These are phyloP conservation scores for Melanomma pulvis-pyrius DNA, from an alignment of 495 filamentous ascomycete species.

Conservation along the genomic window DNA sequence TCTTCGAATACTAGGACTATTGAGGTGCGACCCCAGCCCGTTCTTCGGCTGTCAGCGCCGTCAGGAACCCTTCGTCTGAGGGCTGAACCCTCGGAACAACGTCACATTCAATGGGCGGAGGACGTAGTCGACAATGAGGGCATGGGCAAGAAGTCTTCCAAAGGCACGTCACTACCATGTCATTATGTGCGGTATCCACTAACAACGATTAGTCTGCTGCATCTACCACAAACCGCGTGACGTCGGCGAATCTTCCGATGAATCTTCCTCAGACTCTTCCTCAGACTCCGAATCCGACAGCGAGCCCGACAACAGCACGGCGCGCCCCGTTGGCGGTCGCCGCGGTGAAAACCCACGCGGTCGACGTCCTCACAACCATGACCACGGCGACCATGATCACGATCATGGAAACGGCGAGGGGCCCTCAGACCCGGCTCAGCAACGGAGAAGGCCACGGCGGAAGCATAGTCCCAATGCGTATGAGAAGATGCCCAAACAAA, in stretches of 20 bases:
- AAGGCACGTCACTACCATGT: slow-evolving; percentile 60
- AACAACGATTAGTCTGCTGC: slow-evolving; percentile 75
- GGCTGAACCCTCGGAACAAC: slow-evolving; percentile 39
- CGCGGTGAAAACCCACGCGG: slow-evolving; percentile 20
- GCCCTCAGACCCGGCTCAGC: slow-evolving; percentile 50
- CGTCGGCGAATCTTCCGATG: slow-evolving; percentile 83
- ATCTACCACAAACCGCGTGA: slow-evolving; percentile 89
- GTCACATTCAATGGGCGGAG: slow-evolving; percentile 81
- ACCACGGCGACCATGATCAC: slow-evolving; percentile 46
- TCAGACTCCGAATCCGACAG: slow-evolving; percentile 51
- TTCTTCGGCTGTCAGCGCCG: slow-evolving; percentile 30
- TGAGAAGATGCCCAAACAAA: slow-evolving; percentile 78
- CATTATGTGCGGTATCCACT: background rate
- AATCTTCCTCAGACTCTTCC: slow-evolving; percentile 67
- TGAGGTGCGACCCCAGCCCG: slow-evolving; percentile 22
- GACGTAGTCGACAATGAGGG: slow-evolving; percentile 97
- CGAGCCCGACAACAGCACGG: slow-evolving; percentile 58
- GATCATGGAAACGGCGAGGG: slow-evolving; percentile 44
- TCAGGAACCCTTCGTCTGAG: slow-evolving; percentile 44
- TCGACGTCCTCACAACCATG: slow-evolving; percentile 42
- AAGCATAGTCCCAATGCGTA: slow-evolving; percentile 90
- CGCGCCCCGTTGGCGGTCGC: slow-evolving; percentile 38
- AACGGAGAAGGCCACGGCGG: slow-evolving; percentile 42
- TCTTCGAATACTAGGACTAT: slow-evolving; percentile 14
- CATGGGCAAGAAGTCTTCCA: slow-evolving; percentile 87